Evolutionary conservation across 2,329 filamentous ascomycete species (phyloP), one percentile per base, ranked within the genome.

Genomic region (Lomentospora prolificans): DNA sequence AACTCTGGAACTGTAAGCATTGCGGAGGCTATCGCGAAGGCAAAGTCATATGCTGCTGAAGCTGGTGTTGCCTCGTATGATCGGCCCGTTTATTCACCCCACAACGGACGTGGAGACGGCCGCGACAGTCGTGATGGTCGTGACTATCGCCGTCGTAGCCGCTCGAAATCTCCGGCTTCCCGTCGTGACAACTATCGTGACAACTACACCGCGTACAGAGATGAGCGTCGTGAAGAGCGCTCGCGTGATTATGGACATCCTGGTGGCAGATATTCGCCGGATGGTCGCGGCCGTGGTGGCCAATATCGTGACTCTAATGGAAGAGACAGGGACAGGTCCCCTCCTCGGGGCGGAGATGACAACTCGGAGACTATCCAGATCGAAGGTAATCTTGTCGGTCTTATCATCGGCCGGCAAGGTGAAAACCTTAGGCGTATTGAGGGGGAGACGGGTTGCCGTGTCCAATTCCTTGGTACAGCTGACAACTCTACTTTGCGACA

Each of bases 381-480:
- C 64, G 90, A 95, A 66, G 90, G 89, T 22, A 88, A 84, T 63
- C 78, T 95, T 51, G 90, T 96, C 53, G 90, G 90, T 44, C 76
- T 96, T 31, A 95, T 96, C 64, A 96, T 96, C 66, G 90, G 90
- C 55, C 84, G 90, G 58, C 87, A 91, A 65, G 90, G 90, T 61
- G 91, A 96, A 72, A 96, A 95, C 63, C 75, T 96, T 46, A 80
- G 89, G 61, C 85, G 89, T 57, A 89, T 96, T 61, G 91, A 96
- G 70, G 76, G 81, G 50, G 89, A 95, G 63, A 90, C 86, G 51
- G 83, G 83, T 55, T 91, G 90, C 63, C 80, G 90, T 58, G 90
- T 96, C 25, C 90, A 96, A 70, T 96, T 96, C 67, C 78, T 95
- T 58, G 87, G 90, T 31, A 81, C 88, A 14, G 81, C 84, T 57